Evolutionary conservation across 257 asterid genomes (phyloP), one percentile per base, ranked within the genome.

Genomic region (Scutellaria minor): DNA sequence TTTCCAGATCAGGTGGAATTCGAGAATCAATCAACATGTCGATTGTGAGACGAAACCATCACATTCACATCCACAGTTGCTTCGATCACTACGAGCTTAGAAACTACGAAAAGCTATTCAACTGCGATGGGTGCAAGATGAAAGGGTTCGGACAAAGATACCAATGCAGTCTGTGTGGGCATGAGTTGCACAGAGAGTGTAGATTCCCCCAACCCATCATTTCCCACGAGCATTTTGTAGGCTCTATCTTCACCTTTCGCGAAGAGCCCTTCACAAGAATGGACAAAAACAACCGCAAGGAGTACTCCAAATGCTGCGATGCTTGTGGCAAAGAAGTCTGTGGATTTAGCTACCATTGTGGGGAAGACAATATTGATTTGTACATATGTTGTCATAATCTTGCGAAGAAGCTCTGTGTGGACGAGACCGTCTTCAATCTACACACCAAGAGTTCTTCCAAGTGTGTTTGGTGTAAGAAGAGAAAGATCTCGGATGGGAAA

Each of bases 81-180:
- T 5, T 37, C 22, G 57, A 78, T 0, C 77, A 75, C 44, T 48
- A 75, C 45, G 63, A 66, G 44, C 52, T 55, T 5, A 78, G 41
- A 58, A 55, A 8, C 45, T 52, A 24, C 9, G 45, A 15, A 1
- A 63, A 75, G 69, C 7, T 72, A 13, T 82, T 82, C 66, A 14
- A 7, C 0, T 82, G 83, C 44, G 71, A 82, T 2, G 86, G 86
- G 8, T 82, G 86, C 83, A 82, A 67, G 73, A 74, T 20, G 70
- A 24, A 68, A 44, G 86, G 86, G 22, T 72, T 54, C 42, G 86
- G 86, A 1, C 37, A 35, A 7, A 27, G 81, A n/a, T 55, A 71
- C 18, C 7, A 3, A 0, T 82, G 86, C 64, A 20, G 14, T 3
- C 64, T 59, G 2, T 76, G 82, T 18, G 71, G 75, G 3, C 48